Evolutionary conservation across 257 asterid species (phyloP), one percentile per base, ranked within the genome.

Genomic region (Catharanthus roseus): DNA sequence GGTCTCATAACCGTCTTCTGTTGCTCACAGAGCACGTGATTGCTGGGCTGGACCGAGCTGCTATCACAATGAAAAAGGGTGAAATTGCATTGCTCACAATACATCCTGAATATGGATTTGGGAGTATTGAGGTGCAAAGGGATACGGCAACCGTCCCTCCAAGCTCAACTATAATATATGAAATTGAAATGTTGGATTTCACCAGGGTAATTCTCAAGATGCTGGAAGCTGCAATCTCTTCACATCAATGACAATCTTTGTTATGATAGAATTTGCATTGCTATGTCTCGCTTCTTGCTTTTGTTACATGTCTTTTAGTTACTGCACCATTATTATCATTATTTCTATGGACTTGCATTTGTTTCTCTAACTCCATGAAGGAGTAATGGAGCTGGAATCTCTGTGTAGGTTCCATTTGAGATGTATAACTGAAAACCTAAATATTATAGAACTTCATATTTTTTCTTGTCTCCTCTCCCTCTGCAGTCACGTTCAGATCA

Each of bases 101-200:
- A 76, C 73, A 83, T 70, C 84, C 91, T 26, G 93, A 89, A 70
- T 89, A 83, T 68, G 91, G 88, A 24, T 78, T 79, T 79, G 91
- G 87, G 84, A 79, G 47, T 75, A 68, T 70, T 76, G 91, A 81
- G 76, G 85, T 77, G 77, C 78, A 85, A 71, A 67, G 51, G 58
- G 87, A 85, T 78, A 84, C 81, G 74, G 85, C 91, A 53, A 68
- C 42, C 36, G 77, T 85, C 78, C 88, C 86, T 75, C 82, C 93
- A 68, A 72, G 77, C 74, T 89, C 96, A 63, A 87, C 89, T 44
- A 23, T 89, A 41, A 29, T 81, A 16, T 89, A 83, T 74, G 93
- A 89, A 79, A 88, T 89, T 73, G 96, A 87, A 82, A 85, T 89
- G 91, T 82, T 89, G 70, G 88, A 89, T 77, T 85, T 89, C 78